phyloP scores from a whole-genome alignment of 768 basidiomycete species.

The Hirschioporus abietinus region DNA sequence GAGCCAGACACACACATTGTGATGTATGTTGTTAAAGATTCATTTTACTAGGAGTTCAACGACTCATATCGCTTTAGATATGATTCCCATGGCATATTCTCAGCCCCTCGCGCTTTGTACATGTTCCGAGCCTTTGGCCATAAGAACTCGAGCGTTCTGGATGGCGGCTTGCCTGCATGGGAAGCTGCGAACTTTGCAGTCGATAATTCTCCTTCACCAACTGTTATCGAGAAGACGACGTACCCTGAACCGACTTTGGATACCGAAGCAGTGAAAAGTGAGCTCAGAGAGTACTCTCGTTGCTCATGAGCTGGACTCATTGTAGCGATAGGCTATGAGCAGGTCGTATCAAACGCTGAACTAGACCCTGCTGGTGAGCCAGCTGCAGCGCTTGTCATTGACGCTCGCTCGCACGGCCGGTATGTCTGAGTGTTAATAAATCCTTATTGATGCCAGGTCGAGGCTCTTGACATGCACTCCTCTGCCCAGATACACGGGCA shows the following conservation, averaged over 20 bases:
- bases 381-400: conserved; percentile 67
- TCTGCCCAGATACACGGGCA: conserved; percentile 62
- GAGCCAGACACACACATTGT: conserved; percentile 72
- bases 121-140: conserved; percentile 95
- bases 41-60: conserved; percentile 5
- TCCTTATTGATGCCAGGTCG: not conserved
- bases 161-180: conserved; percentile 92
- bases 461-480: conserved; percentile 9
- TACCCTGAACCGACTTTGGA: conserved; percentile 56
- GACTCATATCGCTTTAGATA: conserved; percentile 47
- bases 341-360: conserved; percentile 69
- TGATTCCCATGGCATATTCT: conserved; percentile 88
- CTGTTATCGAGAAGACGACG: conserved; percentile 20
- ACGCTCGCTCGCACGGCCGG: conserved; percentile 84
- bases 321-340: conserved; percentile 58
- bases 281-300: conserved; percentile 11
- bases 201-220: conserved; percentile 31
- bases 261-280: conserved; percentile 49
- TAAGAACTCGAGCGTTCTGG: conserved; percentile 74
- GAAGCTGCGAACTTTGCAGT: conserved; percentile 56
- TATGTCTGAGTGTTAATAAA: conserved; percentile 21
- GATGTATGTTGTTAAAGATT: conserved; percentile 42
- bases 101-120: conserved; percentile 86
- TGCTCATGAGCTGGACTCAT: conserved; percentile 5
- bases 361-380: conserved; percentile 38